Base-by-base conservation (phyloP, 2,329 filamentous ascomycete species). In the Penicillium sumatraense region DNA sequence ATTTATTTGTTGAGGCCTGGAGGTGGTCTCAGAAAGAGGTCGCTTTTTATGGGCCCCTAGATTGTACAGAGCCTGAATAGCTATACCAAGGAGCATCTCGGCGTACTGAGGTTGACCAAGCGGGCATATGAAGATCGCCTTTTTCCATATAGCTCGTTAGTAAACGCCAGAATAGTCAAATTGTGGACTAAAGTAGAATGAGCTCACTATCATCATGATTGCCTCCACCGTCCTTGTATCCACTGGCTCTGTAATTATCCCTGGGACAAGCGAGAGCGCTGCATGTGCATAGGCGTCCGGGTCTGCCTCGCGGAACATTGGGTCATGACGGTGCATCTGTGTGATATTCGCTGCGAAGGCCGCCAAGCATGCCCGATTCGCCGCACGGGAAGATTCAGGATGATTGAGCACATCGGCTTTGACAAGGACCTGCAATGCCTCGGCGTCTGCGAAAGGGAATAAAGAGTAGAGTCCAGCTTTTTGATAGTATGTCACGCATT, bases 321-420 rank as follows among this genome's bases (percentile, higher is more conserved):
- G 53, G 1, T 65, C 59, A 49, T 61, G 60, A 3, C 59, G 58
- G 38, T 62, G 66, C n/a, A 68, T 60, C n/a, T 57, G 54, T 9
- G 58, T 64, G 13, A 68, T 56, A 35, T 62, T 56, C 16, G 66
- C 66, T 4, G 66, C 65, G 29, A 69, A 64, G 3, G 60, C 63
- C 20, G 58, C 53, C 2, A 67, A 50, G 52, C 63, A 64, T 6
- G 65, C 63, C 5, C 53, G 49, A 26, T 57, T 54, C 0, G 63
- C 53, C 3, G 54, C 54, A 23, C 53, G 54, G 13, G 42, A 51
- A 5, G 44, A 36, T 8, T 53, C 21, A 7, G 60, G 56, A 21
- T 53, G 50, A 3, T 57, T 53, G 14, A 64, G 38, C 3, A 59
- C 45, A 49, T 57, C 38, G 3, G 57, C 46, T 8, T 65, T 41